phyloP scores from a whole-genome alignment of 1,139 yeast species.

The Yamadazyma kanchanaburiensis region DNA sequence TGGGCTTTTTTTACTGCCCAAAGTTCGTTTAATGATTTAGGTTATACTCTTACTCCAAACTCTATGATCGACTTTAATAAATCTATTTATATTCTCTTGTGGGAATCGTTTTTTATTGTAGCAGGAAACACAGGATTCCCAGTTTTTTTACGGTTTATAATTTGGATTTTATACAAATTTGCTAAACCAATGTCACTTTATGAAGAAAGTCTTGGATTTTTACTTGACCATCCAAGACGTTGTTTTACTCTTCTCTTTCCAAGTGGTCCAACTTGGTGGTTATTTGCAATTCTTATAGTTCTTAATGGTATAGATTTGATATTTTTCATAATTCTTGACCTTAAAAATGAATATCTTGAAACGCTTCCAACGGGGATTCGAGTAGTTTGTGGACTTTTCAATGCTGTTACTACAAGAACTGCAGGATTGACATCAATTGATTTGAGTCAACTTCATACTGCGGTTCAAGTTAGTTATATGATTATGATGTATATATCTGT shows the following conservation, averaged over 20 bases:
- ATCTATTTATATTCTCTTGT: constrained; percentile 62
- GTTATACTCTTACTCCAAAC: constrained; percentile 73
- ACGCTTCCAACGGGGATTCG: constrained; percentile 63
- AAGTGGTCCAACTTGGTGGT: constrained; percentile 93
- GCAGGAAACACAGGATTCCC: constrained; percentile 97
- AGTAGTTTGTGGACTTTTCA: constrained; percentile 79
- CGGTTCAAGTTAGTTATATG: constrained; percentile 89
- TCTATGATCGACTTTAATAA: constrained; percentile 67
- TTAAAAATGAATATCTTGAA: constrained; percentile 46
- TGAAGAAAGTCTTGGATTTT: constrained; percentile 78
- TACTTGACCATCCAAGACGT: constrained; percentile 94
- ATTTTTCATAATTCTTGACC: constrained; percentile 75
- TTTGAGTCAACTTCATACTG: constrained; percentile 72
- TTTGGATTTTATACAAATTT: constrained; percentile 72
- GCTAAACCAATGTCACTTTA: constrained; percentile 64
- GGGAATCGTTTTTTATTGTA: constrained; percentile 66
- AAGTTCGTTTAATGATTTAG: constrained; percentile 81
- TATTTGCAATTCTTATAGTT: constrained; percentile 65
- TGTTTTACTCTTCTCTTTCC: constrained; percentile 93
- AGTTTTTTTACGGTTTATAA: constrained; percentile 66
- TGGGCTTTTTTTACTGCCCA: constrained; percentile 86
- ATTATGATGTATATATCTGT: constrained; percentile 98
- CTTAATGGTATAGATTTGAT: constrained; percentile 77
- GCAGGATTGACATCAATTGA: constrained; percentile 83
- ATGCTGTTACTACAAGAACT: constrained; percentile 90